Conservation (phyloP, 2,329 filamentous ascomycete genomes). For the Sphaceloma murrayae region DNA sequence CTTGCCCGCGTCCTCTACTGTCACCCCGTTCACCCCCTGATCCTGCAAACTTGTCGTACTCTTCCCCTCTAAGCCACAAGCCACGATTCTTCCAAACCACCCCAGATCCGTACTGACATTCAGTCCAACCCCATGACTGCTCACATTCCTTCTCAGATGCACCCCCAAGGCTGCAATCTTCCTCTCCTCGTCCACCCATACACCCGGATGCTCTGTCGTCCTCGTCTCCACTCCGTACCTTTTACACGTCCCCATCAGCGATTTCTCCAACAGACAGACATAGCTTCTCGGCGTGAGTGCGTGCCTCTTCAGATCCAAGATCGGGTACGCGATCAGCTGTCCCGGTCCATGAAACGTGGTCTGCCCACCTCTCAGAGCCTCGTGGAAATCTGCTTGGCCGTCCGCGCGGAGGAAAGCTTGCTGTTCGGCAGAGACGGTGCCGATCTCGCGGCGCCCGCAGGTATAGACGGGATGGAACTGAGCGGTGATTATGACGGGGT, state of each 20-base stretch:
- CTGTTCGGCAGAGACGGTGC: conserved; percentile 41
- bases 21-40: conserved; percentile 36
- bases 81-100: conserved; percentile 69
- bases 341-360: conserved; percentile 94
- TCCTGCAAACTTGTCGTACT: conserved; percentile 63
- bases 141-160: conserved; percentile 77
- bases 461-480: conserved; percentile 78
- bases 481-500: conserved; percentile 72
- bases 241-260: conserved; percentile 57
- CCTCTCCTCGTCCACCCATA: conserved; percentile 53
- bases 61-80: conserved; percentile 76
- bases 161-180: conserved; percentile 91
- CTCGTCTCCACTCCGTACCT: conserved; percentile 52
- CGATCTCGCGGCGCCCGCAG: conserved; percentile 69
- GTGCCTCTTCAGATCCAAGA: conserved; percentile 68
- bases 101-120: conserved; percentile 58
- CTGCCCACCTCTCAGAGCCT: conserved; percentile 74
- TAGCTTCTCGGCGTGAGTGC: conserved; percentile 63
- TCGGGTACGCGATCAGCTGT: conserved; percentile 84
- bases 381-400: conserved; percentile 51
- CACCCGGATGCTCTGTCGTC: conserved; percentile 68
- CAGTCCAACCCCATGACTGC: conserved; percentile 73
- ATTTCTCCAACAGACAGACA: conserved; percentile 66
- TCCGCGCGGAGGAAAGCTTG: conserved; percentile 31
- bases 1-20: conserved; percentile 32